Percentiles rank a stretch among this genome's conserved stretches.
Conservation (phyloP, 768 basidiomycete species). For the Boletus sp. region DNA sequence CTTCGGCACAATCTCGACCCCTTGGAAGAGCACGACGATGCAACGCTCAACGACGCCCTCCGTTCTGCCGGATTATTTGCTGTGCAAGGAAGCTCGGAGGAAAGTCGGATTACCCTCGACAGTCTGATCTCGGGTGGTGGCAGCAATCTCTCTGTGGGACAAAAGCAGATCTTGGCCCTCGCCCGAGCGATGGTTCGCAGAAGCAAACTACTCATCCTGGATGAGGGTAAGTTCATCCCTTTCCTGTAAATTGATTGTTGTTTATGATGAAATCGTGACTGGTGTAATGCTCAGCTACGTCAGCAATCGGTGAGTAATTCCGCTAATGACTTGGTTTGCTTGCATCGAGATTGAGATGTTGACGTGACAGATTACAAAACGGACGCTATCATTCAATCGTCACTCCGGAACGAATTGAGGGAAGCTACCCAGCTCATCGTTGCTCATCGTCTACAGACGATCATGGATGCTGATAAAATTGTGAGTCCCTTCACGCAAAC, state of each 20-base stretch:
- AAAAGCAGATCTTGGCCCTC: slow-evolving; percentile 58
- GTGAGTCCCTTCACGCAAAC: slow-evolving; percentile 25
- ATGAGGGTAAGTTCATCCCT: slow-evolving; percentile 42
- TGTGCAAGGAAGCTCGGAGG: slow-evolving; percentile 37
- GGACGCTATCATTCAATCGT: slow-evolving; percentile 51
- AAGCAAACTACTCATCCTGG: slow-evolving; percentile 57
- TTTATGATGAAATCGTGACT: neutral
- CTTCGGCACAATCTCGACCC: slow-evolving; percentile 61
- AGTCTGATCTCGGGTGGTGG: slow-evolving; percentile 45
- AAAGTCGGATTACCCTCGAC: slow-evolving; percentile 43
- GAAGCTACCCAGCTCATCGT: slow-evolving; percentile 55
- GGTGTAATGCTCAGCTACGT: slow-evolving; percentile 36
- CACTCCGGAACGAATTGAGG: slow-evolving; percentile 46
- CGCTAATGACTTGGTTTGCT: neutral
- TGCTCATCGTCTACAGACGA: slow-evolving; percentile 56
- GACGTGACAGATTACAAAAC: slow-evolving; percentile 48
- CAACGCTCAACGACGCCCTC: slow-evolving; percentile 47
- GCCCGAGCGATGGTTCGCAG: slow-evolving; percentile 58
- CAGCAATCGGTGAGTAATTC: slow-evolving; percentile 38
- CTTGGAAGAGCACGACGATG: slow-evolving; percentile 54
- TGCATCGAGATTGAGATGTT: neutral
- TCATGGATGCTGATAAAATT: slow-evolving; percentile 63
- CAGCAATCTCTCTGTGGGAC: slow-evolving; percentile 53
- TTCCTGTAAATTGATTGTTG: neutral
- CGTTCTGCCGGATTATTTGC: slow-evolving; percentile 47